Evolutionary conservation across 345 rosid genomes (phyloP).

Genomic region (Brassica juncea): DNA sequence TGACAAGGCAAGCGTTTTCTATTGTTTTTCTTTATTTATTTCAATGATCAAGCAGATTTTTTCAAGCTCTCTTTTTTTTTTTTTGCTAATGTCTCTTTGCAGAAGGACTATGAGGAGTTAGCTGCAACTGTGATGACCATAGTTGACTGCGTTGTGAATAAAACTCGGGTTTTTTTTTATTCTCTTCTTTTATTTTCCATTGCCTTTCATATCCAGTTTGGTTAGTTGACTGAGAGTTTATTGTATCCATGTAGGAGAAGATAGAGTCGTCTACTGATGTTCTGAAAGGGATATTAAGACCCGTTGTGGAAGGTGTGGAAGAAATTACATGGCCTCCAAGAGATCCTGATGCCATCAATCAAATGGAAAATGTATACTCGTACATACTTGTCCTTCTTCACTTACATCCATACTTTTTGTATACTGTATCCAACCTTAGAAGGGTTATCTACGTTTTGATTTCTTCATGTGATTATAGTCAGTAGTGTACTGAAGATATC

Average conservation of each 20-base stretch:
- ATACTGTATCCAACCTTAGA: neutral
- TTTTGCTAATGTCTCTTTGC: conserved; percentile 38
- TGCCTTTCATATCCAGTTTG: neutral
- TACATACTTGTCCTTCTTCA: conserved; percentile 4
- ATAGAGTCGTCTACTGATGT: conserved; percentile 86
- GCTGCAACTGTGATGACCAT: conserved; percentile 77
- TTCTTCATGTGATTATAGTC: conserved; percentile 7
- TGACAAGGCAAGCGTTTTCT: conserved; percentile 72
- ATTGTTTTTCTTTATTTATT: conserved; percentile 15
- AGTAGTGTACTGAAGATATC: neutral
- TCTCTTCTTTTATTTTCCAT: conserved; percentile 13
- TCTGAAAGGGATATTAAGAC: conserved; percentile 71
- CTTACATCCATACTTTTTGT: neutral
- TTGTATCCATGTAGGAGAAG: conserved; percentile 59
- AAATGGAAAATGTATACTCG: conserved; percentile 64
- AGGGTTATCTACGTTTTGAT: neutral
- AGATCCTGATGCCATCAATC: conserved; percentile 64
- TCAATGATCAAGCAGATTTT: conserved; percentile 22
- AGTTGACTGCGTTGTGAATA: conserved; percentile 79
- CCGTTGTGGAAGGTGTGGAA: conserved; percentile 63
- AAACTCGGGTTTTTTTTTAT: conserved; percentile 56
- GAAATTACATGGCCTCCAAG: conserved; percentile 86
- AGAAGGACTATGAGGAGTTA: conserved; percentile 93
- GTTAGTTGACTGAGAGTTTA: neutral
- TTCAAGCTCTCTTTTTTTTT: conserved; percentile 1